Conservation (phyloP, 2,329 filamentous ascomycete species). For the Colletotrichum sp. region DNA sequence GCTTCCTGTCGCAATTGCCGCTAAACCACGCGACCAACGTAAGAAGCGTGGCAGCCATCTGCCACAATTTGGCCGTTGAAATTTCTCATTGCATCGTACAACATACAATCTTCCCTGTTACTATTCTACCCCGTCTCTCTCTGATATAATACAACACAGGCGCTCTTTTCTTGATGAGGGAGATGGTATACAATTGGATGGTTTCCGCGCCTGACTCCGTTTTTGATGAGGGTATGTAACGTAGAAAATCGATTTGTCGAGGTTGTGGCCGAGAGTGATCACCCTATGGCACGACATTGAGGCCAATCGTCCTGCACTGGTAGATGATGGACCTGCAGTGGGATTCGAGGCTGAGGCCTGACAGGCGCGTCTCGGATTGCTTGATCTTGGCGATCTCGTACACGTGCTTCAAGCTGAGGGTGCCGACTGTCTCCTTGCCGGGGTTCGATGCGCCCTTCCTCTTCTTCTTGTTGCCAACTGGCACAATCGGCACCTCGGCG, state of each 20-base stretch:
- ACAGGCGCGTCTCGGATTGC: constrained; percentile 76
- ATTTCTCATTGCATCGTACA: constrained; percentile 15
- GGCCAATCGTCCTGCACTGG: constrained; percentile 77
- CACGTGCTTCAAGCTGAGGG: constrained; percentile 90
- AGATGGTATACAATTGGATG: constrained; percentile 18
- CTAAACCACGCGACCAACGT: constrained; percentile 4
- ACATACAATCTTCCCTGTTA: constrained; percentile 6
- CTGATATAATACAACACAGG: constrained; percentile 11
- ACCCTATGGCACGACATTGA: constrained; percentile 68
- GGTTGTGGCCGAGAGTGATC: background rate
- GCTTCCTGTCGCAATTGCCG: background rate
- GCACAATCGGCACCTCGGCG: constrained; percentile 73
- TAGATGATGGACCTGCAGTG: constrained; percentile 77
- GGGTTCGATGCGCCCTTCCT: constrained; percentile 79
- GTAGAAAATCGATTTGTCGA: background rate
- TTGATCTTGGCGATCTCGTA: constrained; percentile 99
- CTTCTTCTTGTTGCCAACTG: constrained; percentile 74
- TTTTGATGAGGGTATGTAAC: background rate
- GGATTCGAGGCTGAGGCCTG: constrained; percentile 72
- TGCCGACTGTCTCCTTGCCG: constrained; percentile 79
- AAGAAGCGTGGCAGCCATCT: background rate
- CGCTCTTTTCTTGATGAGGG: background rate
- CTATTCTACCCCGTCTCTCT: background rate
- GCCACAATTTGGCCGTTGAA: background rate
- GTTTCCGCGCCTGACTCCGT: constrained; percentile 15